phyloP scores from a whole-genome alignment of 805 yeast genomes.

The Myxozyma melibiosi region DNA sequence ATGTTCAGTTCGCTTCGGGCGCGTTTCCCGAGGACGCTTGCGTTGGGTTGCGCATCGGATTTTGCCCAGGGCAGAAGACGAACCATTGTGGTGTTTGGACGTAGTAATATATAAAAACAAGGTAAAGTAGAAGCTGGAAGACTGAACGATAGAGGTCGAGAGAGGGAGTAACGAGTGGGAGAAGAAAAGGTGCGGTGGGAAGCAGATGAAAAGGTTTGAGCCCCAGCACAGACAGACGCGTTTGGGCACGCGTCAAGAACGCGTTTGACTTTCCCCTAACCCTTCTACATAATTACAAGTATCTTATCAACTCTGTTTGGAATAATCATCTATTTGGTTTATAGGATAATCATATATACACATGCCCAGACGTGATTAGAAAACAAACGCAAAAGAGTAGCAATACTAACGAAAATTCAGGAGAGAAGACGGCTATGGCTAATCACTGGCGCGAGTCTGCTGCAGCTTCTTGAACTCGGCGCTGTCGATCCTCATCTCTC shows the following conservation, averaged over 20 bases:
- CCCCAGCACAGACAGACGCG: neutral
- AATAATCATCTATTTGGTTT: no score
- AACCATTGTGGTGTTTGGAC: no score
- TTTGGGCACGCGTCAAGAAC: neutral
- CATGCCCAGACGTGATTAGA: neutral
- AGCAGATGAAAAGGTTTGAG: neutral
- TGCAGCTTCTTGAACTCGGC: conserved; percentile 16
- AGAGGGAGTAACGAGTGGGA: neutral
- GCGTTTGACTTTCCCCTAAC: conserved; percentile 7
- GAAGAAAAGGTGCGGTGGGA: neutral
- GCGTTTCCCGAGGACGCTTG: conserved; percentile 15
- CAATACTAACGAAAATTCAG: neutral
- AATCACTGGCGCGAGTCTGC: conserved; percentile 2
- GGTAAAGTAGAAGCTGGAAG: no score
- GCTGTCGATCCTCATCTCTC: conserved; percentile 20
- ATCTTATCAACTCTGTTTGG: no score
- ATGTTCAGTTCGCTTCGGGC: conserved; percentile 6
- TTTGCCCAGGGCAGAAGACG: no score
- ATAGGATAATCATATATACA: no score
- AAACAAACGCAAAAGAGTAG: neutral
- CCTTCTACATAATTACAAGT: no score
- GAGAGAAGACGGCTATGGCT: neutral
- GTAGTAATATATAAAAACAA: no score
- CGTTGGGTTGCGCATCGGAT: neutral
- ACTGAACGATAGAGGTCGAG: neutral